phyloP scores from a whole-genome alignment of 1,284 basidiomycete genomes.

The Marasmius sp. region DNA sequence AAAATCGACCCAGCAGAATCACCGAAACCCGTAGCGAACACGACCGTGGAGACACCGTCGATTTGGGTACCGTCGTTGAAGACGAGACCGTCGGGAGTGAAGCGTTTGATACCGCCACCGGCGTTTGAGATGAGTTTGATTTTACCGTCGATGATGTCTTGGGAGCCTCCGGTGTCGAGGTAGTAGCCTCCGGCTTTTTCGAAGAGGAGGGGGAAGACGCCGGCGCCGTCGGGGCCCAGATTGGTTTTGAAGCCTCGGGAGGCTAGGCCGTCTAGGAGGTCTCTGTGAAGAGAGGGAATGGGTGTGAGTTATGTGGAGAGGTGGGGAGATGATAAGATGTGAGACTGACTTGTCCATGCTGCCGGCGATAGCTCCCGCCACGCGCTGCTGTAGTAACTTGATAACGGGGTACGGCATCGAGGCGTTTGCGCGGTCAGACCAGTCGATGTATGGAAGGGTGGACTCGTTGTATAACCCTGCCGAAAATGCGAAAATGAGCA shows the following conservation, averaged over 20 bases:
- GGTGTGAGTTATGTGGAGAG: neutral
- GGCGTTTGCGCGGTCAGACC: slow-evolving; percentile 48
- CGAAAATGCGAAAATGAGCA: too few species aligned
- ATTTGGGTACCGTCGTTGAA: slow-evolving; percentile 59
- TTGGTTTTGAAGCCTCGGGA: slow-evolving; percentile 61
- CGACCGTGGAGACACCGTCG: slow-evolving; percentile 63
- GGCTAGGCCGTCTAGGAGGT: slow-evolving; percentile 54
- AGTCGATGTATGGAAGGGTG: slow-evolving; percentile 32
- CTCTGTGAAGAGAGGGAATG: slow-evolving; percentile 30
- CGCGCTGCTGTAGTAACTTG: slow-evolving; percentile 43
- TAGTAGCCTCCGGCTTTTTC: slow-evolving; percentile 40
- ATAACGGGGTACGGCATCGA: slow-evolving; percentile 44
- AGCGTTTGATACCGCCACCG: neutral
- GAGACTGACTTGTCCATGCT: slow-evolving; percentile 44
- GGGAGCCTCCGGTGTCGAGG: slow-evolving; percentile 59
- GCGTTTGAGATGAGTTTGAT: slow-evolving; percentile 53
- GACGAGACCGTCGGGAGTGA: neutral
- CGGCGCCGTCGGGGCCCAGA: slow-evolving; percentile 53
- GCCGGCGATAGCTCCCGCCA: slow-evolving; percentile 47
- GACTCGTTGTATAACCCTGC: slow-evolving; percentile 17
- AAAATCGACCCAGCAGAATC: slow-evolving; percentile 37
- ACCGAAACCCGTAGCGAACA: slow-evolving; percentile 62
- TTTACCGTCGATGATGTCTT: slow-evolving; percentile 66
- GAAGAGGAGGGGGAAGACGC: slow-evolving; percentile 35
- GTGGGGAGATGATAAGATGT: neutral